phyloP scores from a whole-genome alignment of 2,329 filamentous ascomycete genomes.

The Claviceps humidiphila region DNA sequence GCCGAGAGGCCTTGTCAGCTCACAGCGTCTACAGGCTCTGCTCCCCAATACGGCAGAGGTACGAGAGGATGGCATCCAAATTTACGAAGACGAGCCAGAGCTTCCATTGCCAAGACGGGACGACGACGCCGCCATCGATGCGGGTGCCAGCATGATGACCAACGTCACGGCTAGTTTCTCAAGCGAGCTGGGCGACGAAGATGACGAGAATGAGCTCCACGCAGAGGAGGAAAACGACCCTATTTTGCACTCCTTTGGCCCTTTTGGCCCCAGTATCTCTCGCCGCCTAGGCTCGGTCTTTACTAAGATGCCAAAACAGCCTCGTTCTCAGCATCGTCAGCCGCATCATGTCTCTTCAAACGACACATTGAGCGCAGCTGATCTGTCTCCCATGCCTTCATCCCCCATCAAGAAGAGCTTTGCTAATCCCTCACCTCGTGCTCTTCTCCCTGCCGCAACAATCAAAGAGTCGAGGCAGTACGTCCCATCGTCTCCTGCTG shows the following conservation, averaged over 20 bases:
- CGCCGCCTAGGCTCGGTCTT: conserved; percentile 67
- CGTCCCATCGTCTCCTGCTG: conserved; percentile 13
- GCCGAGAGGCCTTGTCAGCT: conserved; percentile 26
- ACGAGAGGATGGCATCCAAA: conserved; percentile 39
- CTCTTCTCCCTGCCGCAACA: not conserved
- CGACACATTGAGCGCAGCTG: conserved; percentile 12
- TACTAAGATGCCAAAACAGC: conserved; percentile 47
- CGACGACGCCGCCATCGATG: conserved; percentile 7
- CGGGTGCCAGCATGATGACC: conserved; percentile 34
- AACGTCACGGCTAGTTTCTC: conserved; percentile 40
- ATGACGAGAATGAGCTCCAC: conserved; percentile 59
- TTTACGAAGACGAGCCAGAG: conserved; percentile 57
- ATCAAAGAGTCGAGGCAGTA: not conserved
- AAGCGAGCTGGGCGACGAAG: conserved; percentile 40
- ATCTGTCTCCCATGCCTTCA: conserved; percentile 10
- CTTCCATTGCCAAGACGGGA: conserved; percentile 22
- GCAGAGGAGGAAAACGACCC: conserved; percentile 92
- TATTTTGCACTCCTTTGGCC: conserved; percentile 81
- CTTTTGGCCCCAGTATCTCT: conserved; percentile 77
- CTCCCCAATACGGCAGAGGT: conserved; percentile 21
- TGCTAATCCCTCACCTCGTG: not conserved
- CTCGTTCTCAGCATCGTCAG: conserved; percentile 14
- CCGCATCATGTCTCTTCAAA: conserved; percentile 10
- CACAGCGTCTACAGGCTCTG: conserved; percentile 31
- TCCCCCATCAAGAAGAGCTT: conserved; percentile 12